Evolutionary conservation across 495 filamentous ascomycete species (phyloP).

Genomic region (Annulohypoxylon stygium): DNA sequence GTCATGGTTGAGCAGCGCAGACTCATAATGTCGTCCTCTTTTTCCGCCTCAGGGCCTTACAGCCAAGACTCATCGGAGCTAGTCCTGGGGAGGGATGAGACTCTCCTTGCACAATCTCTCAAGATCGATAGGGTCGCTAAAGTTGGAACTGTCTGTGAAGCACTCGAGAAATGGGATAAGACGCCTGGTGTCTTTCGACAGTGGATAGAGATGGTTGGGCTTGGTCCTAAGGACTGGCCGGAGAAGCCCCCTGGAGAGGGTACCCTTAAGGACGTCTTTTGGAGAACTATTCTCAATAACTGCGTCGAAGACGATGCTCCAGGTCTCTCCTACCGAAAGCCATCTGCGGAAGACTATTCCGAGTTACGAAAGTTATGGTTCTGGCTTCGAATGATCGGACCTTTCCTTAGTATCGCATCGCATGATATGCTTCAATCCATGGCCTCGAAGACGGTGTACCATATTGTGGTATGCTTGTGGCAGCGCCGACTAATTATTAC

Average conservation of each 20-base stretch:
- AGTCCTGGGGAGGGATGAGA: not conserved
- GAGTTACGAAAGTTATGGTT: constrained; percentile 1
- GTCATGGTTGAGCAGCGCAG: not conserved
- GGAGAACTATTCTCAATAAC: not conserved
- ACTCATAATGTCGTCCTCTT: not conserved
- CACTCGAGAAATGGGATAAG: not conserved
- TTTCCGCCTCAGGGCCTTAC: not conserved
- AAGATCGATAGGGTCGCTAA: not conserved
- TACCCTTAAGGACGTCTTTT: not conserved
- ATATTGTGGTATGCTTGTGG: not conserved
- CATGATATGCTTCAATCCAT: not conserved
- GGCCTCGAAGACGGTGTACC: not conserved
- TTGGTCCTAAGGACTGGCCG: not conserved
- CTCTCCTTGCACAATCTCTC: not conserved
- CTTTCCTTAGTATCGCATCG: not conserved
- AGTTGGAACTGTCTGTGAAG: constrained; percentile 1
- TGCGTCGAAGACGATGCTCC: not conserved
- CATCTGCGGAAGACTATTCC: not conserved
- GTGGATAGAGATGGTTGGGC: not conserved
- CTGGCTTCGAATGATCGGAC: not conserved
- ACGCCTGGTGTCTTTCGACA: not conserved
- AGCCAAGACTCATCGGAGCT: not conserved
- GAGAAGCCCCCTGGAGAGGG: not conserved
- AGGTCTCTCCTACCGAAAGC: not conserved
- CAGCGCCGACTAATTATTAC: not conserved